Evolutionary conservation across 75 land plant genomes (phyloP).

Genomic region (Adiantum capillusveneris): DNA sequence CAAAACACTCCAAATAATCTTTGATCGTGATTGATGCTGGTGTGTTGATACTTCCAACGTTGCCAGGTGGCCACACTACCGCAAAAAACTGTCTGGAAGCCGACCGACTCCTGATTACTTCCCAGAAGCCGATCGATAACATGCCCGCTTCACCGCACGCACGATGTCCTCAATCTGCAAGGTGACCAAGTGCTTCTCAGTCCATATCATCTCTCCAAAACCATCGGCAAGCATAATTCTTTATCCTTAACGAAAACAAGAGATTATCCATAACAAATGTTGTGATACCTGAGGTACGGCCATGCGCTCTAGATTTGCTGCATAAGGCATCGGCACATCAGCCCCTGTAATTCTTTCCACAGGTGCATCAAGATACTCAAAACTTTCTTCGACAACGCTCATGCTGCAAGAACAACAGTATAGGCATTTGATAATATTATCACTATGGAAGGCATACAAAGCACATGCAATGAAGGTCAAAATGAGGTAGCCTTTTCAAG

Average conservation of each 20-base stretch:
- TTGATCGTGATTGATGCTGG: too few relatives aligned
- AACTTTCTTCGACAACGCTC: constrained; percentile 81
- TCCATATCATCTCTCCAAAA: not conserved
- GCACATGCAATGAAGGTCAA: too few relatives aligned
- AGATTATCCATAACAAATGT: not conserved
- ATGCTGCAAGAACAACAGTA: constrained; percentile 29
- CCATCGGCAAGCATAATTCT: too few relatives aligned
- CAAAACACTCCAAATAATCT: too few relatives aligned
- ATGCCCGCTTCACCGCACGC: constrained; percentile 80
- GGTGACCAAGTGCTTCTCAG: not conserved
- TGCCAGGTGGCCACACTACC: not conserved
- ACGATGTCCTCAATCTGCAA: constrained; percentile 78
- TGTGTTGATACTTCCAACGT: not conserved
- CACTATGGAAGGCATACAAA: not conserved
- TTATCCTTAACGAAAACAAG: too few relatives aligned
- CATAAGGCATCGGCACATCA: constrained; percentile 97
- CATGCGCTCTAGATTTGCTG: constrained; percentile 91
- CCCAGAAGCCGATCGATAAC: constrained; percentile 50
- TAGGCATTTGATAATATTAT: not conserved
- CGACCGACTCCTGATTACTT: not conserved
- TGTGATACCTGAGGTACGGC: constrained; percentile 94
- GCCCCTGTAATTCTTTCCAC: constrained; percentile 88
- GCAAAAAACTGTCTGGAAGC: not conserved
- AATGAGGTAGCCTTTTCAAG: too few relatives aligned
- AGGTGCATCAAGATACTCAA: constrained; percentile 94